Evolutionary conservation across 495 filamentous ascomycete genomes (phyloP), one percentile per base, ranked within the genome.

Genomic region (Annulohypoxylon nitens): DNA sequence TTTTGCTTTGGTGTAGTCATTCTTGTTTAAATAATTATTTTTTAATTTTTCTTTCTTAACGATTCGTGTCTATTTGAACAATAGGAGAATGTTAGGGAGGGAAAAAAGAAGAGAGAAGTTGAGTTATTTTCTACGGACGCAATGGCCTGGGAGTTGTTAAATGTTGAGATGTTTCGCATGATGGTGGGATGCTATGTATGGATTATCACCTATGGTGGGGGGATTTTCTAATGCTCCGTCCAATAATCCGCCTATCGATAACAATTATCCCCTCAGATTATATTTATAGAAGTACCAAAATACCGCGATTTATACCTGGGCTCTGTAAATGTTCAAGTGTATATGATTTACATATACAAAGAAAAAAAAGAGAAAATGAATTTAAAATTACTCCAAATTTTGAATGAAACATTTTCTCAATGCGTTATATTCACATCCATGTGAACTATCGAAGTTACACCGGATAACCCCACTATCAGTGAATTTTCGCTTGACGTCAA

Each of bases 1-100:
- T 98, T 99, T 67, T 98, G 93, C 78, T 95, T 90, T 79, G 95
- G 91, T 74, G 88, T 83, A 76, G 88, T 88, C 93, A 95, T 96
- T 75, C 78, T 83, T 74, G 8, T 2, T 43, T 25, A 61, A 36
- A 48, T 43, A 11, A 18, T 37, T 5, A 48, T 33, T 54, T 5
- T 61, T 33, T 48, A 50, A 36, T 45, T 54, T 12, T 54, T 37
- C 33, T 63, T 37, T 18, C 62, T 25, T 10, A 14, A 51, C 36
- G 36, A 34, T 68, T 16, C 71, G 33, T 69, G 61, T 75, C 69
- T 66, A 61, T 69, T 25, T 26, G 60, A 64, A 47, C 41, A 66
- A 41, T 34, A 54, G 63, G 57, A 66, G 39, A 51, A 36, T 65
- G 69, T 68, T 57, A 67, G 63, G 69, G 78, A 71, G 64, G 1